Evolutionary conservation across 306 rosid genomes (phyloP), one percentile per base, ranked within the genome.

Genomic region (Malus domestica): DNA sequence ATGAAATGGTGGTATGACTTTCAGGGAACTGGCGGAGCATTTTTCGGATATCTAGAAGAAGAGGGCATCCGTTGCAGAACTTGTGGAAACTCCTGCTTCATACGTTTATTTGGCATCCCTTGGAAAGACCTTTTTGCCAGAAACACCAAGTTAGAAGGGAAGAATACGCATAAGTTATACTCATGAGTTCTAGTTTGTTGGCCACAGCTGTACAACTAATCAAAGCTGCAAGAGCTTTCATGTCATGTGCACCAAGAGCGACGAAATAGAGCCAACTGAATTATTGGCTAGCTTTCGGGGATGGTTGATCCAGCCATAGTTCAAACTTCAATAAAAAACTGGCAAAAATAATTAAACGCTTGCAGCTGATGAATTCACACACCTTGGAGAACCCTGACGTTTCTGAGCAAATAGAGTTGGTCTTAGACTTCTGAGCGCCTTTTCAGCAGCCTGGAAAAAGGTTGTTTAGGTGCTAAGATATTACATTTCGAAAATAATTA

Each of bases 21-120:
- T 95, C 93, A 95, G 57, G 97, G 96, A 85, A 90, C 91, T 38
- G 91, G 87, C 61, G 97, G 91, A 52, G 97, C 90, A 78, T 95
- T 92, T 87, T 87, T 85, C 18, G 96, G 87, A 89, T 87, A 89
- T 88, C 97, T 91, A 44, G 87, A 85, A 38, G 97, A 87, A 13
- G 98, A 87, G 0, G 98, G 89, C 64, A 86, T 59, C 61, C 93
- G 89, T 71, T 93, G 94, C 74, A 89, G 66, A 67, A 76, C 75
- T 71, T 92, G 88, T 4, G 93, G 96, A 83, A 84, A 89, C 65
- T 95, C 99, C 54, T 79, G 97, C 90, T 87, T 95, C 87, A 81
- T 16, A 40, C 97, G 99, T 82, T 95, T 95, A 82, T 79, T 89
- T 32, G 96, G 52, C 73, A 86, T 77, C 51, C 89, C 98, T 30